phyloP scores from a whole-genome alignment of 192 early-diverging fungal species.

The Linnemannia zychae region DNA sequence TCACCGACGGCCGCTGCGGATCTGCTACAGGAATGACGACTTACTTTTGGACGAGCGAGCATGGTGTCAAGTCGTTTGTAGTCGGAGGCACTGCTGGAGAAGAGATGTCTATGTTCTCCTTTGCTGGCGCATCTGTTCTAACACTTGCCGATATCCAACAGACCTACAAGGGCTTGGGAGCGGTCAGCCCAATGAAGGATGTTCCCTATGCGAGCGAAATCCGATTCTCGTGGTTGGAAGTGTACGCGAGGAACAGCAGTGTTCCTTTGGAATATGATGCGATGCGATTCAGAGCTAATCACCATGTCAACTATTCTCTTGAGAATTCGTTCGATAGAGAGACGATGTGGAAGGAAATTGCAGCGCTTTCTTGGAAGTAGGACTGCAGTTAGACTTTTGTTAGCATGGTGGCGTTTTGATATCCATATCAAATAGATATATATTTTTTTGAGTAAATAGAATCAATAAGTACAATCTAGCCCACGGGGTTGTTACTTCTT shows the following conservation, averaged over 20 bases:
- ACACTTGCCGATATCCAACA: background rate
- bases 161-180: background rate
- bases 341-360: conserved; percentile 21
- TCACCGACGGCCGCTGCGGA: conserved; percentile 31
- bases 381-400: no score
- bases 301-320: conserved; percentile 2
- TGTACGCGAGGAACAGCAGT: background rate
- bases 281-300: background rate
- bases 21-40: conserved; percentile 24
- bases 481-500: no score
- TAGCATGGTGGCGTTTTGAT: no score
- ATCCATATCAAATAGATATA: no score
- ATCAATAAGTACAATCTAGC: no score
- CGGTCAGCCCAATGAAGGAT: background rate
- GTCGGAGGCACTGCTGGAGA: conserved; percentile 11
- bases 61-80: conserved; percentile 9
- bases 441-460: no score
- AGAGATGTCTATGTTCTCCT: conserved; percentile 25
- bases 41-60: background rate
- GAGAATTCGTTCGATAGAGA: conserved; percentile 8
- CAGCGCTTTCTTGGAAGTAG: conserved; percentile 14
- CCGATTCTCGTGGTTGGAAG: conserved; percentile 1
- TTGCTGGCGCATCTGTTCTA: conserved; percentile 16
- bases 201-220: conserved; percentile 9
- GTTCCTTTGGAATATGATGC: conserved; percentile 31